Evolutionary conservation across 805 yeast genomes (phyloP).

Genomic region (Wickerhamiella musiphila): DNA sequence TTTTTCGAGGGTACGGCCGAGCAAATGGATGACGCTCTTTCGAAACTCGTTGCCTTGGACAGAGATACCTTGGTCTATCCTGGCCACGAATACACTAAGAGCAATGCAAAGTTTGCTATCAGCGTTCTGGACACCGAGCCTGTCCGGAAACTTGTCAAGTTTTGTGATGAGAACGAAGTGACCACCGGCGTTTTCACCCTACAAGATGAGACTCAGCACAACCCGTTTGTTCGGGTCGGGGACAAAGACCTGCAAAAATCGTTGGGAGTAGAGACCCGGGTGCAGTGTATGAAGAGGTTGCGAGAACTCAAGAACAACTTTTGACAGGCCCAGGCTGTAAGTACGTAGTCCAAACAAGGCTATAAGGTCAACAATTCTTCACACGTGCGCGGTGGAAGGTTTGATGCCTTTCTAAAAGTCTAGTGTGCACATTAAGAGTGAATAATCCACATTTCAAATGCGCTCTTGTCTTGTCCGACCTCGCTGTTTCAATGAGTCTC

Average conservation of each 20-base stretch:
- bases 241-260: constrained; percentile 46
- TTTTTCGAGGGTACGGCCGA: constrained; percentile 81
- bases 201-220: constrained; percentile 59
- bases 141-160: constrained; percentile 36
- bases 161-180: constrained; percentile 36
- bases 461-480: too few relatives aligned
- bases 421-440: too few relatives aligned
- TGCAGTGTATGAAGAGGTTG: constrained; percentile 51
- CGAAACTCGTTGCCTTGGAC: constrained; percentile 43
- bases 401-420: too few relatives aligned
- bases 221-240: constrained; percentile 73
- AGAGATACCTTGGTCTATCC: constrained; percentile 62
- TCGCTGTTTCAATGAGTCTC: too few relatives aligned
- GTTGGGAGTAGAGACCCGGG: constrained; percentile 34
- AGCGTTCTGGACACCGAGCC: constrained; percentile 39
- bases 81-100: constrained; percentile 88
- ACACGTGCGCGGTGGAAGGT: background rate
- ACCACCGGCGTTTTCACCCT: constrained; percentile 82
- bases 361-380: background rate
- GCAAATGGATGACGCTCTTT: constrained; percentile 64
- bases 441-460: too few relatives aligned
- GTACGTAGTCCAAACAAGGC: background rate
- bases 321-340: constrained; percentile 12
- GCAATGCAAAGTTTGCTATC: constrained; percentile 64
- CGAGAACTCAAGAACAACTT: constrained; percentile 60